A percentile compares a stretch with the other conserved stretches of the same genome.
phyloP scores from a whole-genome alignment of 306 rosid species.

The Cicer yamashitae region DNA sequence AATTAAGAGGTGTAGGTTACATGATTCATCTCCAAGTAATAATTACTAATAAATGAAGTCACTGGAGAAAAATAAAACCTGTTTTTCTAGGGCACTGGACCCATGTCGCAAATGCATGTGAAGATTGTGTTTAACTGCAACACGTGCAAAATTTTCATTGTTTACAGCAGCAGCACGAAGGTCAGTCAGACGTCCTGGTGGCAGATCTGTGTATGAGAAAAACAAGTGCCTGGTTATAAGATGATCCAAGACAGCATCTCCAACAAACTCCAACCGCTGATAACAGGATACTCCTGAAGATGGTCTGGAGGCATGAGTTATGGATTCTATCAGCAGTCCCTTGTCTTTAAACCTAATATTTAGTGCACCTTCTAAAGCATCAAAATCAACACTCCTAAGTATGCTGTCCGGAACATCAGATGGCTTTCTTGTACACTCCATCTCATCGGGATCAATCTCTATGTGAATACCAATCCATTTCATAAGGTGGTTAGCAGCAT shows the following conservation, averaged over 20 bases:
- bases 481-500: conserved; percentile 94
- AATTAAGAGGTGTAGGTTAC: conserved; percentile 13
- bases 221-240: conserved; percentile 93
- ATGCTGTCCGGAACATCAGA: conserved; percentile 75
- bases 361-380: conserved; percentile 77
- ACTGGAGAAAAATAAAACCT: conserved; percentile 56
- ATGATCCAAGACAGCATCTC: conserved; percentile 97
- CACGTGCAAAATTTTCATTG: conserved; percentile 98
- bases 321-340: conserved; percentile 90
- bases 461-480: conserved; percentile 95
- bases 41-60: conserved; percentile 10
- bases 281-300: conserved; percentile 98
- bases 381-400: conserved; percentile 78
- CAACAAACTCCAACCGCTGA: conserved; percentile 98
- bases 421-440: conserved; percentile 61
- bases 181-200: conserved; percentile 97
- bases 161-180: conserved; percentile 99
- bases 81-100: conserved; percentile 91
- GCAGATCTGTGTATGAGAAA: conserved; percentile 90
- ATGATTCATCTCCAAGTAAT: conserved; percentile 31
- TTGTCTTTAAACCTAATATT: conserved; percentile 69
- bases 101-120: conserved; percentile 96
- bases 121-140: conserved; percentile 87
- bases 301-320: conserved; percentile 97
- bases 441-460: conserved; percentile 78